Conservation (phyloP, 1,139 yeast genomes). For the Blastobotrys aristatus region DNA sequence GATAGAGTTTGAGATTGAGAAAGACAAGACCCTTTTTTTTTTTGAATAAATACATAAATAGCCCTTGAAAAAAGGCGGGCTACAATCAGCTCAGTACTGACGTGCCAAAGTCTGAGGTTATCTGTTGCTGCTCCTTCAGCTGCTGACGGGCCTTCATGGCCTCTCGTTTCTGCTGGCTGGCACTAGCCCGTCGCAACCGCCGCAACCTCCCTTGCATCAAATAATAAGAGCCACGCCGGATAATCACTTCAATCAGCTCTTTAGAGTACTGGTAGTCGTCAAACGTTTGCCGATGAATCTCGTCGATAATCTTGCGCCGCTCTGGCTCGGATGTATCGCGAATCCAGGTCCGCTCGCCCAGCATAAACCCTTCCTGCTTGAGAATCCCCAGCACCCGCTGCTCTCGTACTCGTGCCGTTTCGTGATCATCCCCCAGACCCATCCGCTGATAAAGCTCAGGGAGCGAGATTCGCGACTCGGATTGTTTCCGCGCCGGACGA, state of each 20-base stretch:
- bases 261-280: constrained; percentile 48
- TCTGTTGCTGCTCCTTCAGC: neutral
- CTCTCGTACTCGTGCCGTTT: constrained; percentile 58
- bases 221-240: constrained; percentile 73
- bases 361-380: constrained; percentile 56
- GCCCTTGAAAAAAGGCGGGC: too few relatives aligned
- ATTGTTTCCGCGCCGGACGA: constrained; percentile 36
- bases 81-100: too few relatives aligned
- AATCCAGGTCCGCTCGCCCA: constrained; percentile 78
- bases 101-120: too few relatives aligned
- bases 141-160: neutral
- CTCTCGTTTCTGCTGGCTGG: constrained; percentile 4
- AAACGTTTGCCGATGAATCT: constrained; percentile 45
- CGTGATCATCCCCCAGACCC: constrained; percentile 47
- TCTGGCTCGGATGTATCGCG: constrained; percentile 59
- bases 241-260: constrained; percentile 58
- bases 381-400: constrained; percentile 54
- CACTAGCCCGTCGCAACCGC: constrained; percentile 34
- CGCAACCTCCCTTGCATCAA: constrained; percentile 76
- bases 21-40: too few relatives aligned
- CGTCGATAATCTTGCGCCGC: constrained; percentile 47
- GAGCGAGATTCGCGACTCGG: constrained; percentile 55
- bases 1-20: too few relatives aligned
- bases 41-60: too few relatives aligned
- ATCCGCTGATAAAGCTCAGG: constrained; percentile 51